phyloP scores from a whole-genome alignment of 1,284 basidiomycete genomes.

The Irpex sp. region DNA sequence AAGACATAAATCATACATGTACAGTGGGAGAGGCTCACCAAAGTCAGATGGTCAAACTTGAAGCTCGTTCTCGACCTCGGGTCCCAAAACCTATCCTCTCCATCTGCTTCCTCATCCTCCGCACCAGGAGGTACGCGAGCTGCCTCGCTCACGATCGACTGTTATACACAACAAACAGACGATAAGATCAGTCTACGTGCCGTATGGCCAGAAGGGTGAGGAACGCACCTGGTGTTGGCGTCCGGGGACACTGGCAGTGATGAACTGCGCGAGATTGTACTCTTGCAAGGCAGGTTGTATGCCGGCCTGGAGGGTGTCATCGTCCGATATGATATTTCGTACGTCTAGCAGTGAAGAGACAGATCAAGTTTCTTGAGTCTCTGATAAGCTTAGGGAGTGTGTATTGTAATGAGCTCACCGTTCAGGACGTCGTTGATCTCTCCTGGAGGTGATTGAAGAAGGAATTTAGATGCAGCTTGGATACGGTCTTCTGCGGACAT shows the following conservation, averaged over 20 bases:
- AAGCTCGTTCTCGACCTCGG: slow-evolving; percentile 74
- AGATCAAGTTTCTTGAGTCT: slow-evolving; percentile 1
- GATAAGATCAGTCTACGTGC: no score
- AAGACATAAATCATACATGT: no score
- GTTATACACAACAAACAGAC: no score
- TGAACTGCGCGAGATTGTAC: slow-evolving; percentile 85
- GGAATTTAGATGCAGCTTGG: slow-evolving; percentile 67
- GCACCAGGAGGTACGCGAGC: slow-evolving; percentile 36
- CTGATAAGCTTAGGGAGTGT: no score
- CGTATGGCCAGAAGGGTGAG: slow-evolving; percentile 1
- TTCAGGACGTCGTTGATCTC: slow-evolving; percentile 95
- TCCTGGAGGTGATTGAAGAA: slow-evolving; percentile 88
- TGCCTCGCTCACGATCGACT: slow-evolving; percentile 76
- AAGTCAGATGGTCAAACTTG: slow-evolving; percentile 72
- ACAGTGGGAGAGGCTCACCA: no score
- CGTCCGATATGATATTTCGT: slow-evolving; percentile 81
- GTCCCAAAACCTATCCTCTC: slow-evolving; percentile 73
- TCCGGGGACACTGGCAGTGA: slow-evolving; percentile 75
- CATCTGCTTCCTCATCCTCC: slow-evolving; percentile 19
- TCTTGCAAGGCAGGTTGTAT: slow-evolving; percentile 71
- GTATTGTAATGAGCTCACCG: slow-evolving; percentile 38
- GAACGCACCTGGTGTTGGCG: slow-evolving; percentile 60
- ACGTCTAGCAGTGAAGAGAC: slow-evolving; percentile 58
- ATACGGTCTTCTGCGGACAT: slow-evolving; percentile 64
- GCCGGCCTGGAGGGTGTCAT: slow-evolving; percentile 72